Conservation (phyloP, 2,329 filamentous ascomycete genomes). For the Paramyrothecium sp. region DNA sequence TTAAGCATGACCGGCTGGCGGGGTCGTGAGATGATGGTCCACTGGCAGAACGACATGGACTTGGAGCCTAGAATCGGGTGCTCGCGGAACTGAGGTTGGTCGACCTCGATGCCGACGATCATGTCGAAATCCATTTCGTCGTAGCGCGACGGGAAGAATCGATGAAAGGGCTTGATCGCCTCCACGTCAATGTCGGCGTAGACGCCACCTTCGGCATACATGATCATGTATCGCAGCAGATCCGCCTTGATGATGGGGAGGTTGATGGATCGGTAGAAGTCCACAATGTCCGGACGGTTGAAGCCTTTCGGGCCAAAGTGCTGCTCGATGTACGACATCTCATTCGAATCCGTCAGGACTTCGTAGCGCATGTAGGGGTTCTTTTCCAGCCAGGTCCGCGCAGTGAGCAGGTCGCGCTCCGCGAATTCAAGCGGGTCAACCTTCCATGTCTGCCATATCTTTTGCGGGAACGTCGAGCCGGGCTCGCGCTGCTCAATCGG, state of each 20-base stretch:
- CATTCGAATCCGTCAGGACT: conserved; percentile 68
- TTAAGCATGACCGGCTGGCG: conserved; percentile 65
- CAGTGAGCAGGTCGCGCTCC: conserved; percentile 57
- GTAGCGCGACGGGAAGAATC: conserved; percentile 51
- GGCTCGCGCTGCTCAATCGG: conserved; percentile 12
- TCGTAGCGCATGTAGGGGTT: conserved; percentile 68
- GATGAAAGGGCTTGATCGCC: conserved; percentile 29
- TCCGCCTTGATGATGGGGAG: conserved; percentile 65
- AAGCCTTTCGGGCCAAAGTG: conserved; percentile 65
- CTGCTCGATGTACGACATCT: conserved; percentile 64
- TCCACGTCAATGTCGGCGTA: conserved; percentile 54
- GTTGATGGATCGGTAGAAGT: conserved; percentile 58
- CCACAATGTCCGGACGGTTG: conserved; percentile 65
- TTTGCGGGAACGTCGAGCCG: conserved; percentile 53
- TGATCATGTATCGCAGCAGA: conserved; percentile 67
- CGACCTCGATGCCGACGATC: conserved; percentile 70
- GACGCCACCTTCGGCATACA: conserved; percentile 75
- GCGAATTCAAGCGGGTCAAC: conserved; percentile 66
- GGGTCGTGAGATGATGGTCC: conserved; percentile 72
- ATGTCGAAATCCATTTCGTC: conserved; percentile 65
- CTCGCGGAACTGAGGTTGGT: conserved; percentile 62
- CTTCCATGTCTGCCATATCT: conserved; percentile 80
- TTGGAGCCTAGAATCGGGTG: conserved; percentile 68
- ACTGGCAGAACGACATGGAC: conserved; percentile 70
- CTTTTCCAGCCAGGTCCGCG: conserved; percentile 63